Evolutionary conservation across 768 basidiomycete species (phyloP).

Genomic region (Megacollybia marginata): DNA sequence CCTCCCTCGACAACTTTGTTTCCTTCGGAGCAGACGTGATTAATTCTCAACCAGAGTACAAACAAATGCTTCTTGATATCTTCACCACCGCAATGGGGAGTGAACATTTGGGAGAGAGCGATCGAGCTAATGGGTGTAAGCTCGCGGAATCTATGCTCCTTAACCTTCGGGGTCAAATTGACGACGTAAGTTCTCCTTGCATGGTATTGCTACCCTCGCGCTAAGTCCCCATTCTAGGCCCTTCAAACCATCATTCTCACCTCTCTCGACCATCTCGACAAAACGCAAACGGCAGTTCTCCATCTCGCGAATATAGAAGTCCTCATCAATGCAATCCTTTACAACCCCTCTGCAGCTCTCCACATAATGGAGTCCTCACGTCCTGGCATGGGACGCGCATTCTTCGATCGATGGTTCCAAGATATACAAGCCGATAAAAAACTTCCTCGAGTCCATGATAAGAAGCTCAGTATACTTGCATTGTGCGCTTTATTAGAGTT

Average conservation of each 20-base stretch:
- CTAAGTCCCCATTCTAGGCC: conserved; percentile 30
- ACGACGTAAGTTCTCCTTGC: conserved; percentile 55
- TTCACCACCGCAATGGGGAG: conserved; percentile 69
- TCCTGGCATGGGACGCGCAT: conserved; percentile 56
- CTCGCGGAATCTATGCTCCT: conserved; percentile 77
- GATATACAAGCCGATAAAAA: conserved; percentile 53
- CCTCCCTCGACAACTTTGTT: conserved; percentile 82
- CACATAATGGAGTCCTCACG: conserved; percentile 61
- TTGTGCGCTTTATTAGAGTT: conserved; percentile 74
- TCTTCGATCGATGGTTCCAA: conserved; percentile 83
- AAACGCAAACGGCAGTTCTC: conserved; percentile 54
- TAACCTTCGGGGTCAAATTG: conserved; percentile 68
- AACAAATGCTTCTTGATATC: conserved; percentile 75
- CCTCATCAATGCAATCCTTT: conserved; percentile 74
- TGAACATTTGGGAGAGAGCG: conserved; percentile 73
- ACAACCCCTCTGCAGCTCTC: conserved; percentile 75
- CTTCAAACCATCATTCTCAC: conserved; percentile 60
- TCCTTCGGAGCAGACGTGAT: conserved; percentile 76
- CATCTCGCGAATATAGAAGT: conserved; percentile 78
- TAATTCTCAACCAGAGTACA: conserved; percentile 66
- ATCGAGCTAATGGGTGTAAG: conserved; percentile 79
- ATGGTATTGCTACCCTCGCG: background rate
- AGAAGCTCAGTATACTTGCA: conserved; percentile 74
- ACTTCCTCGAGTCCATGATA: conserved; percentile 85
- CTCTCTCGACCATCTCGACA: conserved; percentile 51